Conservation (phyloP, 148 eudicot species). For the Persicaria tinctoria region DNA sequence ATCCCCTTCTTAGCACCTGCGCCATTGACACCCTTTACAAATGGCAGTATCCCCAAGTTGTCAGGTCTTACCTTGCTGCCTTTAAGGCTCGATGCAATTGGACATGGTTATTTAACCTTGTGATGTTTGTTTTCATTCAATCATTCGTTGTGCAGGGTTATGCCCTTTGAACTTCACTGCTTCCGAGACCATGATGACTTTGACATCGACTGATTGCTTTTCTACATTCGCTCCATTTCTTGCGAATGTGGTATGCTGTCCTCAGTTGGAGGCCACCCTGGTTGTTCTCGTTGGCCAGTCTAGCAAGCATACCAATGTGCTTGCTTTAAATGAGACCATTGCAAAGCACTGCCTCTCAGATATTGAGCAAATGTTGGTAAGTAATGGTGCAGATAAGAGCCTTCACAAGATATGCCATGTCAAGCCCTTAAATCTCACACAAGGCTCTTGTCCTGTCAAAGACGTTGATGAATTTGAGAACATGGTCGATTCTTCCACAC, state of each 20-base stretch:
- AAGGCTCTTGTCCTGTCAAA: conserved; percentile 76
- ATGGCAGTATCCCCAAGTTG: conserved; percentile 69
- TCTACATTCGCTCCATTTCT: conserved; percentile 57
- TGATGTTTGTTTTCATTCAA: background rate
- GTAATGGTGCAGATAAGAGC: conserved; percentile 65
- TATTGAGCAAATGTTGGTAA: conserved; percentile 58
- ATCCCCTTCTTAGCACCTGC: conserved; percentile 84
- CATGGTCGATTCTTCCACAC: conserved; percentile 48
- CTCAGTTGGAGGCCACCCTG: conserved; percentile 80
- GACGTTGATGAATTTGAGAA: conserved; percentile 70
- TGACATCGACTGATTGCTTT: conserved; percentile 73
- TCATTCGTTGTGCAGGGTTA: conserved; percentile 40
- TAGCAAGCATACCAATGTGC: conserved; percentile 50
- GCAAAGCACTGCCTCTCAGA: conserved; percentile 79
- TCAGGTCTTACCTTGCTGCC: conserved; percentile 44
- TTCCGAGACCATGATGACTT: conserved; percentile 52
- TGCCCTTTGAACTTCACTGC: conserved; percentile 68
- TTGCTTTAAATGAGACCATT: conserved; percentile 60
- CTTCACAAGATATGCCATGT: conserved; percentile 65
- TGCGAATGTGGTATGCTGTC: conserved; percentile 93
- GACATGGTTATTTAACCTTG: background rate
- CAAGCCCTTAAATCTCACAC: conserved; percentile 67
- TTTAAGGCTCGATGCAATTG: background rate
- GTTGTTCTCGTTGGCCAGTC: conserved; percentile 76
- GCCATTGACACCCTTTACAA: conserved; percentile 90